Percentiles rank a stretch among this genome's conserved stretches.
phyloP scores from a whole-genome alignment of 352 stramenopile genomes.

The Pelagophyceae sp. region DNA sequence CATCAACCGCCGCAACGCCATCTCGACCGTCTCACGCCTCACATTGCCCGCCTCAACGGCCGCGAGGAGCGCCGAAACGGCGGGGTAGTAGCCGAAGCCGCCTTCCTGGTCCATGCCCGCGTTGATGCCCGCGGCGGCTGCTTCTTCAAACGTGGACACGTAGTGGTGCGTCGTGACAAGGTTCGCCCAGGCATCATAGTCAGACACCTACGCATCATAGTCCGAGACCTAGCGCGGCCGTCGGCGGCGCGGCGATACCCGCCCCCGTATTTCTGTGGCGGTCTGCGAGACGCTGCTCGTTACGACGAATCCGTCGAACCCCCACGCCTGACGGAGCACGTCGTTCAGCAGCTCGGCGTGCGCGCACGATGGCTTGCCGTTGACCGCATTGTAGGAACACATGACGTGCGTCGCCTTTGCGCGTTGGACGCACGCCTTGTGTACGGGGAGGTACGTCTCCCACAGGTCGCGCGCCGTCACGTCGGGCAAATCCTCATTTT shows the following conservation, averaged over 20 bases:
- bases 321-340: constrained; percentile 24
- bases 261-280: no score
- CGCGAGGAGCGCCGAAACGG: not conserved
- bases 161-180: constrained; percentile 48
- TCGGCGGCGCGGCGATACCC: no score
- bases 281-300: no score
- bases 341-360: constrained; percentile 37
- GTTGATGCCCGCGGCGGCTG: constrained; percentile 39
- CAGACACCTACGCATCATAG: constrained; percentile 47
- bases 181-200: constrained; percentile 26
- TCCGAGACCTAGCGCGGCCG: no score
- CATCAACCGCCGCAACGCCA: not conserved
- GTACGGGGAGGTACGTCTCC: not conserved
- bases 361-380: constrained; percentile 27
- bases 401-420: constrained; percentile 14
- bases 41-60: not conserved
- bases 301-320: constrained; percentile 22
- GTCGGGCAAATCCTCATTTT: constrained; percentile 37
- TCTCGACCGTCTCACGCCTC: not conserved
- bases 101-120: constrained; percentile 72
- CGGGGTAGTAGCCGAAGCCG: not conserved
- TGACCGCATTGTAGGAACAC: constrained; percentile 33
- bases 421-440: not conserved
- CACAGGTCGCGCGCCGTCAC: not conserved
- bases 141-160: constrained; percentile 27